Evolutionary conservation across 306 rosid genomes (phyloP), one percentile per base, ranked within the genome.

Genomic region (Trifolium repens): DNA sequence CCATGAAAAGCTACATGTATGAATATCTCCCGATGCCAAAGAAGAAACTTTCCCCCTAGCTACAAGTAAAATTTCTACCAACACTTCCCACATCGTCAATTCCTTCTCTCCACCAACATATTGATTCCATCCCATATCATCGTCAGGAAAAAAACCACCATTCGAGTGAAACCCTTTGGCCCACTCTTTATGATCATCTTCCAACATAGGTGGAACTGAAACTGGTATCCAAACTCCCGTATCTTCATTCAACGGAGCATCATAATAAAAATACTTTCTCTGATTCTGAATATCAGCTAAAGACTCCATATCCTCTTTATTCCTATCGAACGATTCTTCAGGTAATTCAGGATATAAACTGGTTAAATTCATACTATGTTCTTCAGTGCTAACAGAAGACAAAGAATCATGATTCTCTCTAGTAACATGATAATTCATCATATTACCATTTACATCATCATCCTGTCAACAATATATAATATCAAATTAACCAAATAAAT

Each of bases 141-240:
- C 89, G 19, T 94, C 96, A 6, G 99, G 99, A 77, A 94, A 90
- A 82, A 81, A 94, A 54, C 91, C 93, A 5, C 97, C 96, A n/a
- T 84, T 92, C 0, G 87, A 71, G 17, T 82, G 86, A 79, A 94
- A 87, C 66, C 92, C 92, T 70, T 81, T 82, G 52, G 85, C 75
- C 93, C 91, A 84, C 76, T 92, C 96, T 78, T 83, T 85, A 42
- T 86, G 96, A 50, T 89, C 96, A 13, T 69, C 77, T 72, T 94
- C 97, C 84, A 81, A 67, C 99, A 94, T 94, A 39, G 99, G 99
- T 1, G 99, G 97, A 80, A 94, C 93, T 0, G 99, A 94, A 81
- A 94, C 96, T 8, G 99, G 99, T 79, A 94, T 94, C 99, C 99
- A 94, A 74, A 71, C 93, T 59, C 99, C 99, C 22, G 98, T 94